phyloP scores from a whole-genome alignment of 2,329 filamentous ascomycete species.

The Cryphonectria nitschkei region DNA sequence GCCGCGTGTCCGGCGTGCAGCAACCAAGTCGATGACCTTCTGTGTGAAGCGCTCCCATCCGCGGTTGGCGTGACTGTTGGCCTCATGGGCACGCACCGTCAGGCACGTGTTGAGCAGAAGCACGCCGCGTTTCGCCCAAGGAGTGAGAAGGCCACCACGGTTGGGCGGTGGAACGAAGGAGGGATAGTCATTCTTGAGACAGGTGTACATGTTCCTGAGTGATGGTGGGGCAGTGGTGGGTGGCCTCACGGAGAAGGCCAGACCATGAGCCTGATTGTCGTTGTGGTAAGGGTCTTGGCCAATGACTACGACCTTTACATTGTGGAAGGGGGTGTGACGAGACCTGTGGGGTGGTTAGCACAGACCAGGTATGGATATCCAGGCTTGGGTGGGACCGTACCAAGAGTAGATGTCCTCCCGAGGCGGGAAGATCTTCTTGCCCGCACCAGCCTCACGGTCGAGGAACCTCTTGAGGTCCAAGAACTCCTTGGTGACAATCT shows the following conservation, averaged over 20 bases:
- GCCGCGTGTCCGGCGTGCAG: constrained; percentile 73
- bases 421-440: constrained; percentile 85
- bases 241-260: constrained; percentile 92
- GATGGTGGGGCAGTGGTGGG: constrained; percentile 88
- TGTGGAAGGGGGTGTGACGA: constrained; percentile 84
- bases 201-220: constrained; percentile 90
- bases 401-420: constrained; percentile 91
- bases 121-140: constrained; percentile 93
- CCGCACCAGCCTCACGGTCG: constrained; percentile 71
- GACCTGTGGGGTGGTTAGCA: constrained; percentile 67
- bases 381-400: constrained; percentile 53
- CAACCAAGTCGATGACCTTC: constrained; percentile 85
- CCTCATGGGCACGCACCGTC: constrained; percentile 86
- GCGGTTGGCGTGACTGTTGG: constrained; percentile 81
- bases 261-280: constrained; percentile 89
- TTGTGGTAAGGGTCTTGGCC: constrained; percentile 99
- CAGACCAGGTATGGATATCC: neutral
- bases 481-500: constrained; percentile 78
- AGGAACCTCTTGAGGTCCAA: constrained; percentile 87
- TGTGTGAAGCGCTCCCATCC: constrained; percentile 97
- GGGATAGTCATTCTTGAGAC: constrained; percentile 86
- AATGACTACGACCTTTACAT: constrained; percentile 88
- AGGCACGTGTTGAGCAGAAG: constrained; percentile 93
- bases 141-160: constrained; percentile 80
- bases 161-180: constrained; percentile 75